Conservation (phyloP, 805 yeast species). For the Saccharomyces jurei region DNA sequence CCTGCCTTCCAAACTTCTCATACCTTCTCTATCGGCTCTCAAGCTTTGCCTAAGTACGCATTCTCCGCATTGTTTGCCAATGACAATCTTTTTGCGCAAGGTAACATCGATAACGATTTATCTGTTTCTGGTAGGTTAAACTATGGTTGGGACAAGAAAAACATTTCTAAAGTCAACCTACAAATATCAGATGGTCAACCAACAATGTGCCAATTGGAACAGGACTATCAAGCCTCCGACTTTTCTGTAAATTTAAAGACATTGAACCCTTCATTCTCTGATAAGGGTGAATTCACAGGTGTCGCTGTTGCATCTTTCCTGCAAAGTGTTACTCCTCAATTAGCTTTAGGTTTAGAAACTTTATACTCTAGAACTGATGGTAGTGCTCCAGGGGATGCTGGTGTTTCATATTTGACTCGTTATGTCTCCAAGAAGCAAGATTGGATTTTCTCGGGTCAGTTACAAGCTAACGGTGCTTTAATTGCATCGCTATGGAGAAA, state of each 20-base stretch:
- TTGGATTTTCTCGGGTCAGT: constrained; percentile 91
- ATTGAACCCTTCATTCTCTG: constrained; percentile 75
- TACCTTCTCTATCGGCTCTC: constrained; percentile 81
- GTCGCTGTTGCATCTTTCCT: constrained; percentile 85
- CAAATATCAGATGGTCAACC: constrained; percentile 88
- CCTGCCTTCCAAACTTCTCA: constrained; percentile 97
- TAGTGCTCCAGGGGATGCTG: constrained; percentile 80
- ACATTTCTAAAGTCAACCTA: constrained; percentile 74
- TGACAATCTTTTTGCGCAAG: constrained; percentile 81
- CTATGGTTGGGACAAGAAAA: constrained; percentile 79
- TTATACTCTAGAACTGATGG: constrained; percentile 70
- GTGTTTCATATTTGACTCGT: constrained; percentile 82
- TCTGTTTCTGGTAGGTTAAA: constrained; percentile 83
- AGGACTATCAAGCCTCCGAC: constrained; percentile 86
- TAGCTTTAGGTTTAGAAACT: constrained; percentile 87
- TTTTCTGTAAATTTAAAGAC: constrained; percentile 84
- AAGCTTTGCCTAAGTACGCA: constrained; percentile 80
- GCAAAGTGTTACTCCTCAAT: constrained; percentile 77
- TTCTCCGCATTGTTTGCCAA: constrained; percentile 84
- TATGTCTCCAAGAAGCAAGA: constrained; percentile 60
- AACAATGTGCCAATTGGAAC: constrained; percentile 90
- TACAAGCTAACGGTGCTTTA: constrained; percentile 87
- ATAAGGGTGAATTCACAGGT: constrained; percentile 63
- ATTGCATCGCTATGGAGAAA: constrained; percentile 90
- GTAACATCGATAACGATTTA: constrained; percentile 79